phyloP scores from a whole-genome alignment of 352 stramenopile genomes.

The Salisapilia sapeloensis region DNA sequence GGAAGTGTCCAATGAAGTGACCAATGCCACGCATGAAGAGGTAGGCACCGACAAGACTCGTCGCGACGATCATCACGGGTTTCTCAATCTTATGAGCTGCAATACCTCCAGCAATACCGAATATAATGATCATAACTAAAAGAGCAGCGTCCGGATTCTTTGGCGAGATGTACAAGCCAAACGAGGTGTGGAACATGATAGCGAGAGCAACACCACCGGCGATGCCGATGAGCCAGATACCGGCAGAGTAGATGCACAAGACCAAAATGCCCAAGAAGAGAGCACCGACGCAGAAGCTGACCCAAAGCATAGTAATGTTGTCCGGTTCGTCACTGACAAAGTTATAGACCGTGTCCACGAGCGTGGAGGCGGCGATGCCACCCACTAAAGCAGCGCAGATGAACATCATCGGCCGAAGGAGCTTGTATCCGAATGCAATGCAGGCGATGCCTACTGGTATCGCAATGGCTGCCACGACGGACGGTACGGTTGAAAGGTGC shows the following conservation, averaged over 20 bases:
- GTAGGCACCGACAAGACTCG: constrained; percentile 24
- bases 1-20: constrained; percentile 44
- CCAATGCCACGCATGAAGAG: constrained; percentile 28
- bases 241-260: constrained; percentile 20
- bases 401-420: constrained; percentile 45
- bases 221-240: constrained; percentile 34
- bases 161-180: constrained; percentile 31
- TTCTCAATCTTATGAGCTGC: constrained; percentile 26
- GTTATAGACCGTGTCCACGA: constrained; percentile 21
- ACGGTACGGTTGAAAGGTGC: too few species aligned
- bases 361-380: constrained; percentile 19
- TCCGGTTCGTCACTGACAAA: constrained; percentile 20
- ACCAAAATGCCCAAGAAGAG: constrained; percentile 27
- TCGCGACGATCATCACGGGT: constrained; percentile 32
- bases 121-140: constrained; percentile 18
- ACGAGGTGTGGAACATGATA: constrained; percentile 21
- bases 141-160: constrained; percentile 19
- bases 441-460: constrained; percentile 18
- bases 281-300: constrained; percentile 29
- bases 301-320: constrained; percentile 29
- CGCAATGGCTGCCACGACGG: constrained; percentile 18
- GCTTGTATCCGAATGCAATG: constrained; percentile 21
- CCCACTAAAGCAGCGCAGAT: constrained; percentile 37
- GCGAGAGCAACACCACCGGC: constrained; percentile 21
- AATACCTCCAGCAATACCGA: constrained; percentile 20